Evolutionary conservation across 2,329 filamentous ascomycete species (phyloP).

Genomic region (Penicillium psychrosexuale): DNA sequence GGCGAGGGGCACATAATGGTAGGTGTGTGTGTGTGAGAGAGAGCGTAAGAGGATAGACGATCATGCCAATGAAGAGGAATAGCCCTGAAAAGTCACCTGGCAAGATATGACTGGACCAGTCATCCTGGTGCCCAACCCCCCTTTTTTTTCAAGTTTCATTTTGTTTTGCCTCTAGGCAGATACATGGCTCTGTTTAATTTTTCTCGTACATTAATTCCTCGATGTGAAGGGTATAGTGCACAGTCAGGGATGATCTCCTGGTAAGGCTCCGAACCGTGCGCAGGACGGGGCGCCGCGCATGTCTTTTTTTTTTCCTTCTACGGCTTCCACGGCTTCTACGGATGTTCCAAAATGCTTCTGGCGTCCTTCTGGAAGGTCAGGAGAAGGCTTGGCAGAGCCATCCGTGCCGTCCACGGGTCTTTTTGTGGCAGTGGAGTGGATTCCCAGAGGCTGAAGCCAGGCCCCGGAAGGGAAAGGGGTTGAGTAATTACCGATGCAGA

Average conservation of each 20-base stretch:
- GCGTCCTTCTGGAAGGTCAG: constrained; percentile 24
- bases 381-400: constrained; percentile 24
- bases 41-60: constrained; percentile 2
- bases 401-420: constrained; percentile 11
- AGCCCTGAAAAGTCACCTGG: background rate
- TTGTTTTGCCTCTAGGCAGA: background rate
- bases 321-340: constrained; percentile 5
- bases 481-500: constrained; percentile 21
- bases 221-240: constrained; percentile 3
- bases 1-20: background rate
- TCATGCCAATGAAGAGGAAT: constrained; percentile 11
- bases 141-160: constrained; percentile 2
- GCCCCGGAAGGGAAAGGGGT: constrained; percentile 16
- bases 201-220: background rate
- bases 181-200: background rate
- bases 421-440: constrained; percentile 16
- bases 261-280: constrained; percentile 19
- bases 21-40: background rate
- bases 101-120: background rate
- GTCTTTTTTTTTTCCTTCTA: constrained; percentile 13
- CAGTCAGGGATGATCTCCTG: constrained; percentile 3
- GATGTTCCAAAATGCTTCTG: constrained; percentile 24
- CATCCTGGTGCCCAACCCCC: constrained; percentile 7
- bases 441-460: constrained; percentile 19
- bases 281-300: constrained; percentile 14